Percentiles rank a stretch among this genome's conserved stretches.
Evolutionary conservation across 352 stramenopile genomes (phyloP).

Genomic region (Aphanomyces astaci): DNA sequence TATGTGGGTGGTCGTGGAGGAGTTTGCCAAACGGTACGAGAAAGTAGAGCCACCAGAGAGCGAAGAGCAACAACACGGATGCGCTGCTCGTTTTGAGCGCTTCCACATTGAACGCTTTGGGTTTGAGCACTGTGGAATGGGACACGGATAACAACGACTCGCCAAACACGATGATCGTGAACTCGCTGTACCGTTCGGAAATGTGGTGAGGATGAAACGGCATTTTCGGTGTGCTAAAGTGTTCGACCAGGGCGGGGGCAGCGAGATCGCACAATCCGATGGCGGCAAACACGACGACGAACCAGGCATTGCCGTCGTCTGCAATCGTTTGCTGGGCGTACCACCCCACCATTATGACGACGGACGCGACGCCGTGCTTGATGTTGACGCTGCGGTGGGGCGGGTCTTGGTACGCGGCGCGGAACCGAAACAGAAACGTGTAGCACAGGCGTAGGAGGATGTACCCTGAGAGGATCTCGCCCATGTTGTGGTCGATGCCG

Average conservation of each 20-base stretch:
- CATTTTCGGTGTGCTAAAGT: background rate
- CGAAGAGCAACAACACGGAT: slow-evolving; percentile 3
- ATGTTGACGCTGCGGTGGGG: background rate
- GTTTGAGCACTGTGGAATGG: slow-evolving; percentile 1
- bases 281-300: background rate
- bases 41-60: slow-evolving; percentile 16
- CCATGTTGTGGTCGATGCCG: slow-evolving; percentile 10
- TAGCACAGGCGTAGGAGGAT: slow-evolving; percentile 16
- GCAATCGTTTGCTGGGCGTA: background rate
- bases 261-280: background rate
- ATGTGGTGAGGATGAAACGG: slow-evolving; percentile 12
- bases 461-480: slow-evolving; percentile 5
- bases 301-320: background rate
- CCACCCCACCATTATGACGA: background rate
- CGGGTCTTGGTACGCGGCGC: slow-evolving; percentile 7
- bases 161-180: slow-evolving; percentile 21
- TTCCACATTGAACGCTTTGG: background rate
- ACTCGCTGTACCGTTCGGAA: slow-evolving; percentile 16
- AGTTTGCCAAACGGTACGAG: slow-evolving; percentile 9
- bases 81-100: background rate
- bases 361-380: background rate
- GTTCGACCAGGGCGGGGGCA: background rate
- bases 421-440: background rate
- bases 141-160: slow-evolving; percentile 7
- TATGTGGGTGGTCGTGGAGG: background rate